Evolutionary conservation across 805 yeast species (phyloP).

Genomic region (Suhomyces sp.): DNA sequence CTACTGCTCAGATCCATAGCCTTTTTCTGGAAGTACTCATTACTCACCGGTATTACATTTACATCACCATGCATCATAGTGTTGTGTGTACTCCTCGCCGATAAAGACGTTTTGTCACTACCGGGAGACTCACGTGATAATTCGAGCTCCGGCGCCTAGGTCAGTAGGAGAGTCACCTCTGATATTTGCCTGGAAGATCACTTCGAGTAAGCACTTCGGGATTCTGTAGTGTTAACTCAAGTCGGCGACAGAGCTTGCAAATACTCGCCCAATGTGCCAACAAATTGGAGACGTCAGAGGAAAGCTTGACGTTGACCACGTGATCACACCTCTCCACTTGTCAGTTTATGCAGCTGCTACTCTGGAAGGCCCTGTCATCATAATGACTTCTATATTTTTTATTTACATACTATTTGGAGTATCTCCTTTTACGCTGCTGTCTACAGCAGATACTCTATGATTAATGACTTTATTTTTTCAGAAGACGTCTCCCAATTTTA

Average conservation of each 20-base stretch:
- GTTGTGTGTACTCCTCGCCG: neutral
- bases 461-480: constrained; percentile 16
- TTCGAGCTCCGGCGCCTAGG: neutral
- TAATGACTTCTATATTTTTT: neutral
- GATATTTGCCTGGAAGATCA: neutral
- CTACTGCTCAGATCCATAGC: neutral
- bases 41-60: neutral
- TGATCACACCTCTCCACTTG: too few species aligned
- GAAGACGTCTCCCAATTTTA: constrained; percentile 84
- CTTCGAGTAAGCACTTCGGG: neutral
- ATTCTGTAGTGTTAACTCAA: neutral
- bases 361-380: too few species aligned
- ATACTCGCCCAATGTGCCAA: neutral
- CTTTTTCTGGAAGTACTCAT: neutral
- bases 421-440: neutral
- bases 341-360: too few species aligned
- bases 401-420: neutral
- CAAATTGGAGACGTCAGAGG: neutral
- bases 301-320: too few species aligned
- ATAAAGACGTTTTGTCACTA: neutral
- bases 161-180: neutral
- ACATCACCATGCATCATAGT: neutral
- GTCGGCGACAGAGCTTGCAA: neutral
- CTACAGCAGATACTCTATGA: neutral
- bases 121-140: neutral